phyloP scores from a whole-genome alignment of 1,139 yeast species.

The Yarrowia galli region DNA sequence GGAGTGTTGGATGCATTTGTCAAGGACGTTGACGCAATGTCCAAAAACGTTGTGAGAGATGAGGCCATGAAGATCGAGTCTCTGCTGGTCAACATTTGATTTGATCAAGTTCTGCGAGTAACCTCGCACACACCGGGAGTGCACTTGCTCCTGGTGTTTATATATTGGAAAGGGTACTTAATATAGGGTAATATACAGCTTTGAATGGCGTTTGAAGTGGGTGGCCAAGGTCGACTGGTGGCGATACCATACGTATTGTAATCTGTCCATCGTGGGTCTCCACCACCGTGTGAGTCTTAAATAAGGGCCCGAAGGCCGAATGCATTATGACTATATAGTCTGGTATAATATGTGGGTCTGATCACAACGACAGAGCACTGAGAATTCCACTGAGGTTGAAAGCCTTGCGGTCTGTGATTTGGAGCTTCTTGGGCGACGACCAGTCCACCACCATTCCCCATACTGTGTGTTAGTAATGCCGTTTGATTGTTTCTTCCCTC shows the following conservation, averaged over 20 bases:
- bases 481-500: neutral
- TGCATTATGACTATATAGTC: slow-evolving; percentile 29
- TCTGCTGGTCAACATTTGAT: slow-evolving; percentile 42
- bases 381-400: slow-evolving; percentile 26
- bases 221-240: too few species aligned
- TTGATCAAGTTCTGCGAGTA: neutral
- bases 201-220: neutral
- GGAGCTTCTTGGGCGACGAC: slow-evolving; percentile 17
- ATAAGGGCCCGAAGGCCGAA: slow-evolving; percentile 2
- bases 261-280: neutral
- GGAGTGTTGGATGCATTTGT: slow-evolving; percentile 46
- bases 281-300: too few species aligned
- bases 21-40: slow-evolving; percentile 46
- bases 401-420: neutral
- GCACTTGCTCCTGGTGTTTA: neutral
- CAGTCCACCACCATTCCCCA: slow-evolving; percentile 31
- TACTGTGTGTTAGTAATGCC: slow-evolving; percentile 28
- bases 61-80: slow-evolving; percentile 46
- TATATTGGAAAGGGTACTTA: slow-evolving; percentile 13
- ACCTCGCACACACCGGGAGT: neutral
- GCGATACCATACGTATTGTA: neutral
- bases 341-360: neutral
- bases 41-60: slow-evolving; percentile 45
- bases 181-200: slow-evolving; percentile 21
- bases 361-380: slow-evolving; percentile 15